phyloP scores from a whole-genome alignment of 495 filamentous ascomycete genomes.

The Podospora australis region DNA sequence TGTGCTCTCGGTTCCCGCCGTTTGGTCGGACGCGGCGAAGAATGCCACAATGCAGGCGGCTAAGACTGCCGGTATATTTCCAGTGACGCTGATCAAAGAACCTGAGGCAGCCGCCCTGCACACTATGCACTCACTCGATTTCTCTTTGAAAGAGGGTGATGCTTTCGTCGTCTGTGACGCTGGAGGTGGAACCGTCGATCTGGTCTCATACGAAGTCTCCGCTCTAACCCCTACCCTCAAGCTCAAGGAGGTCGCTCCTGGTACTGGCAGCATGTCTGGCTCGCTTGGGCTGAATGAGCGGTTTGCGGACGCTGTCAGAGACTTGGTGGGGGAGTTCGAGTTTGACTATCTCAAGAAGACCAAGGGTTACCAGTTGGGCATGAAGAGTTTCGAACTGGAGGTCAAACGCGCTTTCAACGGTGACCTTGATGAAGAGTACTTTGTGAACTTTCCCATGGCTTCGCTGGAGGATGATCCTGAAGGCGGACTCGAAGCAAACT shows the following conservation, averaged over 20 bases:
- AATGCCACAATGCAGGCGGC: slow-evolving; percentile 2
- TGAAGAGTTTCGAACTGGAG: slow-evolving; percentile 10
- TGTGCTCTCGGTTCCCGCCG: slow-evolving; percentile 38
- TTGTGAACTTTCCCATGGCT: slow-evolving; percentile 2
- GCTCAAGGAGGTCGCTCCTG: slow-evolving; percentile 12
- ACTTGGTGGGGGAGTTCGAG: slow-evolving; percentile 10
- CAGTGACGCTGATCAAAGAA: slow-evolving; percentile 2
- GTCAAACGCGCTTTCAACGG: slow-evolving; percentile 10
- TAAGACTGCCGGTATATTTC: not conserved
- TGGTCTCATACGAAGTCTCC: slow-evolving; percentile 26
- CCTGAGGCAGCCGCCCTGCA: slow-evolving; percentile 45
- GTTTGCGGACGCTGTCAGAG: slow-evolving; percentile 10
- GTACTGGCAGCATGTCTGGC: slow-evolving; percentile 14
- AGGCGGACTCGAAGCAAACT: slow-evolving; percentile 10
- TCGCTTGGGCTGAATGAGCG: slow-evolving; percentile 13
- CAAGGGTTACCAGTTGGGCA: slow-evolving; percentile 6
- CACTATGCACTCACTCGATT: slow-evolving; percentile 22
- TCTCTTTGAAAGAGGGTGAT: no score
- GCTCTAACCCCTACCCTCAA: not conserved
- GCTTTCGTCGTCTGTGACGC: slow-evolving; percentile 47
- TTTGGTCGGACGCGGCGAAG: slow-evolving; percentile 2
- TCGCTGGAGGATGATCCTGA: slow-evolving; percentile 6
- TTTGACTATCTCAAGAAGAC: no score
- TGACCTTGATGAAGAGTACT: slow-evolving; percentile 8
- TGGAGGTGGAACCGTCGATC: slow-evolving; percentile 47